phyloP scores from a whole-genome alignment of 768 basidiomycete species.

The Phylloporus rhodoxanthus region DNA sequence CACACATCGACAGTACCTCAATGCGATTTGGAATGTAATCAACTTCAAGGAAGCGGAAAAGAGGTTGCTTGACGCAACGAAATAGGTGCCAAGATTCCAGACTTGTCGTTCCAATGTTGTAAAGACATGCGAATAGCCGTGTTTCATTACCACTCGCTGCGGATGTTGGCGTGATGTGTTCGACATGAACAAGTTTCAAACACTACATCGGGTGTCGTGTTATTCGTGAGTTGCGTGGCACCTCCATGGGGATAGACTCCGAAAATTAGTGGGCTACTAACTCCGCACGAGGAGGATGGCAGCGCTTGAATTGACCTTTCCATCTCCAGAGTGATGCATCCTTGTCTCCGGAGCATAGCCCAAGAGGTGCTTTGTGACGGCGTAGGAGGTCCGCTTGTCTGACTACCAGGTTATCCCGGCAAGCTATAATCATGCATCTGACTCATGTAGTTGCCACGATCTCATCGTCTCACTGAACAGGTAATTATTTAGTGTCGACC shows the following conservation, averaged over 20 bases:
- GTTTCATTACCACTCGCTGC: constrained; percentile 1
- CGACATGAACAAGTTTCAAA: background rate
- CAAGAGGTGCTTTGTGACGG: no score
- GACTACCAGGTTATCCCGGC: background rate
- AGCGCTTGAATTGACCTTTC: background rate
- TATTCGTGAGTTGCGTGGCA: background rate
- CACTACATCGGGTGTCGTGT: background rate
- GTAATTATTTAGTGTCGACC: background rate
- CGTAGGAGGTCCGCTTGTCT: no score
- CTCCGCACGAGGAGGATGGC: background rate
- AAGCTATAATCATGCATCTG: background rate
- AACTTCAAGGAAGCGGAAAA: constrained; percentile 91
- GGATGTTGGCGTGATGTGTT: background rate
- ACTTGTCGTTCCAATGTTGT: constrained; percentile 3
- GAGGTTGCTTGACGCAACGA: constrained; percentile 37
- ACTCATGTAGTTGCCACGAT: background rate
- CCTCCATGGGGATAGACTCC: background rate
- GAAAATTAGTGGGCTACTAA: background rate
- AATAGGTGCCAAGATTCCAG: constrained; percentile 14
- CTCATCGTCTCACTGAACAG: background rate
- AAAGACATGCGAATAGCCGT: constrained; percentile 3
- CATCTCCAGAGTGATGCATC: no score
- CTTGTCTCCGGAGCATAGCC: no score
- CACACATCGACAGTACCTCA: constrained; percentile 63
- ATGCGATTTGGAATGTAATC: constrained; percentile 92